A percentile compares a stretch with the other conserved stretches of the same genome.
phyloP scores from a whole-genome alignment of 495 filamentous ascomycete genomes.

The Aspergillus saccharolyticus region DNA sequence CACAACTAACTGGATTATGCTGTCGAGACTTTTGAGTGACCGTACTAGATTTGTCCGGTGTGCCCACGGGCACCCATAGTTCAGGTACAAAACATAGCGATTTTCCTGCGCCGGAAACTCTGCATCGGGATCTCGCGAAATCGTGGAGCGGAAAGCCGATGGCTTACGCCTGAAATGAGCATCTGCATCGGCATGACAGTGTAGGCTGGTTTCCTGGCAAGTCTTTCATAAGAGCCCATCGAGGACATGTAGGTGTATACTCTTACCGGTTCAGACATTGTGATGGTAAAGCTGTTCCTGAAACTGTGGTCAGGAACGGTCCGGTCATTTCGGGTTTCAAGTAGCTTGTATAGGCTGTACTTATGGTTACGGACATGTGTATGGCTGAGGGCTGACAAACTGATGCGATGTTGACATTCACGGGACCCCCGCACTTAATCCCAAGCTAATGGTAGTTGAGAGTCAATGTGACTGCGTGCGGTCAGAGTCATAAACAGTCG shows the following conservation, averaged over 20 bases:
- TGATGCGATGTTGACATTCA: not conserved
- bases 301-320: not conserved
- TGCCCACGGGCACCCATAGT: slow-evolving; percentile 77
- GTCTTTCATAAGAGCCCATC: not conserved
- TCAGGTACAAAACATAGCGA: slow-evolving; percentile 77
- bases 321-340: not conserved
- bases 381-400: not conserved
- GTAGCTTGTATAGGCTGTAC: not conserved
- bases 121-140: slow-evolving; percentile 50
- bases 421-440: not conserved
- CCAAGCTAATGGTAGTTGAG: not conserved
- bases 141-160: slow-evolving; percentile 43
- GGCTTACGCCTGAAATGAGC: slow-evolving; percentile 48
- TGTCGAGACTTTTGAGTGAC: slow-evolving; percentile 73
- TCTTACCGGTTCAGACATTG: not conserved
- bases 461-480: not conserved
- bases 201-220: slow-evolving; percentile 19
- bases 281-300: not conserved
- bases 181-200: slow-evolving; percentile 40
- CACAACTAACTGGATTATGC: slow-evolving; percentile 62
- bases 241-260: not conserved
- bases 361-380: not conserved
- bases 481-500: not conserved
- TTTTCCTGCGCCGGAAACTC: slow-evolving; percentile 68
- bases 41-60: slow-evolving; percentile 70